A percentile compares a stretch with the other conserved stretches of the same genome.
These are phyloP conservation scores for Truncatella angustata DNA, from an alignment of 2,329 filamentous ascomycete species.

Conservation along the genomic window DNA sequence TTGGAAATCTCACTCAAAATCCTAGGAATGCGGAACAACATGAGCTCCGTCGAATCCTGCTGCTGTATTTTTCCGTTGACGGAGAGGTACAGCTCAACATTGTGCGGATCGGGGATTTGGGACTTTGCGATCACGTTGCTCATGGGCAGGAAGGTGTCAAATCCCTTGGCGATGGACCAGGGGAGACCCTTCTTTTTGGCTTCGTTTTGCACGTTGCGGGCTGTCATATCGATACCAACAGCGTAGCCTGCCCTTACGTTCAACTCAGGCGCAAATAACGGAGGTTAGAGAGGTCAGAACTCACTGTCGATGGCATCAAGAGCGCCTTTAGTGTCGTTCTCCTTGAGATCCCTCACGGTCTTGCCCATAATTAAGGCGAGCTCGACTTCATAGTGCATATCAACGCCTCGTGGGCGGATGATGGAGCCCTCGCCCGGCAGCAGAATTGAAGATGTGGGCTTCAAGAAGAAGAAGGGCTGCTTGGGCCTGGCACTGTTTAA, in stretches of 20 bases:
- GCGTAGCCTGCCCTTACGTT: conserved; percentile 84
- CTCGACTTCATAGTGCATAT: conserved; percentile 93
- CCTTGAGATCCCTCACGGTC: conserved; percentile 70
- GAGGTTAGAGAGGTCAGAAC: no score
- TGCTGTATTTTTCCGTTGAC: conserved; percentile 81
- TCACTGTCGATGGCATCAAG: conserved; percentile 78
- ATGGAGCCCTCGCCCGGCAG: conserved; percentile 76
- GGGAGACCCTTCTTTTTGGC: conserved; percentile 96
- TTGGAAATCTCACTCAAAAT: conserved; percentile 88
- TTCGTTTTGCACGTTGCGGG: conserved; percentile 90
- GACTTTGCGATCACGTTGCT: conserved; percentile 77
- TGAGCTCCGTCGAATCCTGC: conserved; percentile 82
- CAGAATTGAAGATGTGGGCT: conserved; percentile 84
- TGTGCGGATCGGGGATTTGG: conserved; percentile 80
- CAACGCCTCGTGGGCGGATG: conserved; percentile 77
- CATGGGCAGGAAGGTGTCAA: conserved; percentile 94
- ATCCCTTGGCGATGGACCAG: conserved; percentile 95
- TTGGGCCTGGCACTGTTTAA: conserved; percentile 84
- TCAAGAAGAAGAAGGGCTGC: conserved; percentile 98
- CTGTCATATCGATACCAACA: conserved; percentile 95
- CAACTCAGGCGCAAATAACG: no score
- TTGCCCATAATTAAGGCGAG: conserved; percentile 87
- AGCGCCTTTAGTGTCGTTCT: conserved; percentile 71
- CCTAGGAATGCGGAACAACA: conserved; percentile 88
- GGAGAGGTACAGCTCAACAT: conserved; percentile 79